Conservation (phyloP, 2,329 filamentous ascomycete genomes). For the Parasarocladium wereldwijsianum region DNA sequence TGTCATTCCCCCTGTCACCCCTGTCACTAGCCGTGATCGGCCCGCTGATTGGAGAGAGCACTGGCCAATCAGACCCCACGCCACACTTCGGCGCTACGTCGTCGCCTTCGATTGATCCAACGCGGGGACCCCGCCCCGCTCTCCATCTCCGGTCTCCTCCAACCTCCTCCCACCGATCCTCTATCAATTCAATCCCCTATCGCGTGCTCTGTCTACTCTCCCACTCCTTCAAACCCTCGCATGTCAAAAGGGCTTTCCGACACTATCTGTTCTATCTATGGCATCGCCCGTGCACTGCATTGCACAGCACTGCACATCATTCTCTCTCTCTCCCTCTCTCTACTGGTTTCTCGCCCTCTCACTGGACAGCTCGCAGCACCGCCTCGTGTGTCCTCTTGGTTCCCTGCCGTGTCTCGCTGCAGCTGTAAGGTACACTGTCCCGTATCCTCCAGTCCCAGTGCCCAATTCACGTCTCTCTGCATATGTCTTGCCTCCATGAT, state of each 20-base stretch:
- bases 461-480: not conserved
- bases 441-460: not conserved
- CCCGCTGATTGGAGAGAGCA: slow-evolving; percentile 17
- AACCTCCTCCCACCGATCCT: not conserved
- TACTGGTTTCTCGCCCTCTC: not conserved
- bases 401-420: not conserved
- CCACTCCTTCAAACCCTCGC: not conserved
- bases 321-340: not conserved
- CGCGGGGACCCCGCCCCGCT: slow-evolving; percentile 11
- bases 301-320: not conserved
- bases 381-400: not conserved
- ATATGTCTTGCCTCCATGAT: slow-evolving; percentile 1
- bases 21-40: too few relatives aligned
- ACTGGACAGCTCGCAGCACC: not conserved
- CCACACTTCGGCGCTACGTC: slow-evolving; percentile 18
- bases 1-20: too few relatives aligned
- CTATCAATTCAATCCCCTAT: not conserved
- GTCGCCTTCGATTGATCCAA: slow-evolving; percentile 17
- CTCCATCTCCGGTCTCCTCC: slow-evolving; percentile 4
- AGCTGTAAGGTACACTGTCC: not conserved
- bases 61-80: slow-evolving; percentile 21
- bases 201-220: not conserved
- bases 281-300: not conserved
- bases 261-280: not conserved
- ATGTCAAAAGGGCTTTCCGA: not conserved